Base-by-base conservation (phyloP, 2,329 filamentous ascomycete genomes). In the Aureobasidium subglaciale region DNA sequence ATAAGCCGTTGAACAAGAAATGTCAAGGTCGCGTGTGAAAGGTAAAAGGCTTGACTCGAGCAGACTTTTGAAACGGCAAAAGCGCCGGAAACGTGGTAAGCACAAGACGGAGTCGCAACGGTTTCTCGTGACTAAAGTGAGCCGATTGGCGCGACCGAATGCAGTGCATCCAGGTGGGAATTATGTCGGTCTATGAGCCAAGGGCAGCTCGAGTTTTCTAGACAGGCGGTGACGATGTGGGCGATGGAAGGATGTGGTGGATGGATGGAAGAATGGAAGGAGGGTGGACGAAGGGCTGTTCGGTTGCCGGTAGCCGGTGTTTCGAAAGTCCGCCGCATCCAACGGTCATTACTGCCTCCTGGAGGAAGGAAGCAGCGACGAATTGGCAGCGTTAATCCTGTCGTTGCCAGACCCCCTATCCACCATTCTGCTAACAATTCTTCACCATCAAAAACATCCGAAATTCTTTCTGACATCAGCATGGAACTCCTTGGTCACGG, bases 21-120 rank as follows among this genome's bases (percentile, higher is more conserved):
- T 52, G 48, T 52, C 48, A 52, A 37, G 16, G 2, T 30, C 24
- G 24, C 24, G 48, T 52, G 48, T 52, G 30, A 24, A 29, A 22
- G n/a, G 24, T 16, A 27, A 25, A 16, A 24, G n/a, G 13, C 34
- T 29, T 40, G 48, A 52, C 34, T 52, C 48, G 35, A 38, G 35
- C 24, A 16, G n/a, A 25, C 3, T 52, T 40, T 16, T 38, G 35
- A 40, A 52, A 52, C 48, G 48, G 48, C 7, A 40, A 6, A 5
- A 52, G 37, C 10, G 24, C 16, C 25, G 25, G 24, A 52, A 50
- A 15, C 46, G 34, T 50, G 32, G 27, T 5, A 38, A 22, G 35
- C 16, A 40, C 48, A 30, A 30, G 27, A 25, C 25, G 24, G 37
- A 30, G 29, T 5, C 11, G 6, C 16, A 52, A 52, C 48, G 48